Evolutionary conservation across 2,329 filamentous ascomycete species (phyloP).

Genomic region (Nemania bipapillata): DNA sequence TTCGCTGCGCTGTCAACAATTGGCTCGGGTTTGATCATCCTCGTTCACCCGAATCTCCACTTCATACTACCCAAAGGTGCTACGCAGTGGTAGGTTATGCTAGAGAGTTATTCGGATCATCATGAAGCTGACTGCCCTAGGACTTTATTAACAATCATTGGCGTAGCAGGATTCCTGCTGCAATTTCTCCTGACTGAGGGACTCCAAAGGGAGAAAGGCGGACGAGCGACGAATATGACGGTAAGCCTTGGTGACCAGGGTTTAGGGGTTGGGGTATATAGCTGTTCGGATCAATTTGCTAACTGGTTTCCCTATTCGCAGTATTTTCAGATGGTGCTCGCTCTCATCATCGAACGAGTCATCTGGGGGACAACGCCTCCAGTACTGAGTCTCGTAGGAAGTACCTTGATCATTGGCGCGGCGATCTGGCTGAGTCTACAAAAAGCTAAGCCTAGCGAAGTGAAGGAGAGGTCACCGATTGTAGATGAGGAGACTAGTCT

Average conservation of each 20-base stretch:
- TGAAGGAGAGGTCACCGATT: slow-evolving; percentile 35
- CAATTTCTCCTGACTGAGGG: slow-evolving; percentile 81
- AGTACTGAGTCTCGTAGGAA: slow-evolving; percentile 54
- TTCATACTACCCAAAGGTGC: slow-evolving; percentile 53
- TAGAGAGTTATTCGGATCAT: neutral
- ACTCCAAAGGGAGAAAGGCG: slow-evolving; percentile 72
- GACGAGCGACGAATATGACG: slow-evolving; percentile 53
- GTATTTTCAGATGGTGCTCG: slow-evolving; percentile 52
- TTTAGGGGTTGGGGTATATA: too few relatives aligned
- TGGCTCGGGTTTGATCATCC: slow-evolving; percentile 70
- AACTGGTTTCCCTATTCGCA: slow-evolving; percentile 21
- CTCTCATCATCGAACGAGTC: slow-evolving; percentile 54
- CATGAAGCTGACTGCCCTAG: slow-evolving; percentile 46
- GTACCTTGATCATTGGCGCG: slow-evolving; percentile 55
- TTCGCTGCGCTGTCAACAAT: slow-evolving; percentile 75
- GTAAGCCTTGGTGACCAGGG: slow-evolving; percentile 42
- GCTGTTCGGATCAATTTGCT: neutral
- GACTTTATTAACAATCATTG: slow-evolving; percentile 69
- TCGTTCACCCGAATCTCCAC: slow-evolving; percentile 55
- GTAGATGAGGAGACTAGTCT: slow-evolving; percentile 55
- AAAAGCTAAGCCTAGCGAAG: slow-evolving; percentile 50
- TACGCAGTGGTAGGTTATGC: slow-evolving; percentile 59
- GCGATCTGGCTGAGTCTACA: slow-evolving; percentile 58
- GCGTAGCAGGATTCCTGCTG: slow-evolving; percentile 78
- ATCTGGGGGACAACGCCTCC: slow-evolving; percentile 59